Conservation (phyloP, 257 asterid genomes). For the Misopates orontium region DNA sequence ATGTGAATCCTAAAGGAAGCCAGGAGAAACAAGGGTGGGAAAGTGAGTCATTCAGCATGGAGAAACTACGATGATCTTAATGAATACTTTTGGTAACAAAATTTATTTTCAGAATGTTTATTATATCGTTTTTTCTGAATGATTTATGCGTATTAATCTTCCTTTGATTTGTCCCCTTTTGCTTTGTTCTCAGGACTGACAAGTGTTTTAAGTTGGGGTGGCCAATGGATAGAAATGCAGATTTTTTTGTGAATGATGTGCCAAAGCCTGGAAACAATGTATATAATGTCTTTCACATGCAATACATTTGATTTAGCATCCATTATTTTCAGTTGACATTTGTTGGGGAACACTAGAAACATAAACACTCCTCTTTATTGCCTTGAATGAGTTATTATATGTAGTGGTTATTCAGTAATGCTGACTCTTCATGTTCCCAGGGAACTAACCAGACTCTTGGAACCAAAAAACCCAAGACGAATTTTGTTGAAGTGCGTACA, state of each 20-base stretch:
- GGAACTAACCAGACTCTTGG: constrained; percentile 56
- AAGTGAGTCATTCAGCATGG: constrained; percentile 96
- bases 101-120: constrained; percentile 23
- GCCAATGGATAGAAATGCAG: constrained; percentile 76
- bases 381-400: neutral
- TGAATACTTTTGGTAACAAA: constrained; percentile 89
- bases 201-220: constrained; percentile 82
- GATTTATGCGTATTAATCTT: constrained; percentile 9
- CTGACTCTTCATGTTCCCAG: constrained; percentile 42
- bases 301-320: neutral
- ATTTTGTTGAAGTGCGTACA: constrained; percentile 94
- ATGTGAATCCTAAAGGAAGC: constrained; percentile 79
- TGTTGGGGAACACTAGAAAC: too few species aligned
- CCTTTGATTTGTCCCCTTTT: constrained; percentile 20
- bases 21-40: constrained; percentile 76
- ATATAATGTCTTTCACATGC: constrained; percentile 21
- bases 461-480: constrained; percentile 83
- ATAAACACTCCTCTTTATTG: neutral
- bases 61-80: constrained; percentile 96
- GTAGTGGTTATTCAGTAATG: neutral
- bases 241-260: constrained; percentile 74
- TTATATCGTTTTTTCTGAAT: constrained; percentile 16
- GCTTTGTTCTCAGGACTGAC: constrained; percentile 56
- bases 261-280: constrained; percentile 45
- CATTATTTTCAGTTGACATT: neutral